Evolutionary conservation across 192 early-diverging fungal species (phyloP).

Genomic region (Coemansia sp.): DNA sequence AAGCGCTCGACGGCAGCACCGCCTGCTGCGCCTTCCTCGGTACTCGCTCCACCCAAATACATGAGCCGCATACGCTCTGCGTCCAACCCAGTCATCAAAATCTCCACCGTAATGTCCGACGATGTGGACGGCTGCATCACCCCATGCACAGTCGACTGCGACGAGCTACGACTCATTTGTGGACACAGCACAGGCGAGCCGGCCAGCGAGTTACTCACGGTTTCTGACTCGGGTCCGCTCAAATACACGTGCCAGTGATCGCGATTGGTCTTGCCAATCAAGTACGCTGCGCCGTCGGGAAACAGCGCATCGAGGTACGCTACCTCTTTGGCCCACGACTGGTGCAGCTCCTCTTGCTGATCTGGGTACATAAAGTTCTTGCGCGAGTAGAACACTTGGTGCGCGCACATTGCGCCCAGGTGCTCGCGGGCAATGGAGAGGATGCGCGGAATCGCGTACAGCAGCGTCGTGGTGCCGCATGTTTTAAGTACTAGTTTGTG

Average conservation of each 20-base stretch:
- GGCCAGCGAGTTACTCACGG: constrained; percentile 34
- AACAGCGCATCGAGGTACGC: constrained; percentile 66
- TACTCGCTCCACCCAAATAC: constrained; percentile 61
- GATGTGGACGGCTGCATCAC: background rate
- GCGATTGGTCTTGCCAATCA: constrained; percentile 88
- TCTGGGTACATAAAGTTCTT: constrained; percentile 97
- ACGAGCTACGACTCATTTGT: constrained; percentile 41
- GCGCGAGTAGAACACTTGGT: constrained; percentile 92
- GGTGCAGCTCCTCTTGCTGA: constrained; percentile 83
- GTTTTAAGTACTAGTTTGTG: constrained; percentile 96
- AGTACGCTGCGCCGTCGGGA: constrained; percentile 78
- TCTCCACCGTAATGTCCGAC: constrained; percentile 88
- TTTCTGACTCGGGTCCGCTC: constrained; percentile 34
- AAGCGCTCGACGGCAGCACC: constrained; percentile 68
- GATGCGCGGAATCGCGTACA: constrained; percentile 84
- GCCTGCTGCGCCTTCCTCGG: constrained; percentile 61
- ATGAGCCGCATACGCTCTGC: constrained; percentile 77
- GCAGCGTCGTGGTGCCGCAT: constrained; percentile 93
- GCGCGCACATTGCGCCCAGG: constrained; percentile 57
- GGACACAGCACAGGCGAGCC: constrained; percentile 30
- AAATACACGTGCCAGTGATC: constrained; percentile 98
- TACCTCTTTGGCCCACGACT: constrained; percentile 91
- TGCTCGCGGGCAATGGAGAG: constrained; percentile 74
- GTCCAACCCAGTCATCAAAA: constrained; percentile 92
- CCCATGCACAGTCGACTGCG: constrained; percentile 38